Conservation (phyloP, 805 yeast genomes). For the Pichia exigua region DNA sequence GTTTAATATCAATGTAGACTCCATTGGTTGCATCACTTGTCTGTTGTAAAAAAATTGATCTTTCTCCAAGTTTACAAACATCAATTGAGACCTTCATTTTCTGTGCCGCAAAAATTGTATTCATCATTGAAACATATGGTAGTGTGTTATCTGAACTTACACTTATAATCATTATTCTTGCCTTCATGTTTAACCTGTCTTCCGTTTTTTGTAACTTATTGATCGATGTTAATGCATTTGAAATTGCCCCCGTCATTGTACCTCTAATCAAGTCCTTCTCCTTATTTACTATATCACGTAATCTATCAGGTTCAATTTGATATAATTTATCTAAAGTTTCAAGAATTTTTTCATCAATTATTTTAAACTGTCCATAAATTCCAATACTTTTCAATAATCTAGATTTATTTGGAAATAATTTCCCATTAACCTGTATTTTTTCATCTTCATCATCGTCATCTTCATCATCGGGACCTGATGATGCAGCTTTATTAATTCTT, state of each 20-base stretch:
- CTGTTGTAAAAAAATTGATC: slow-evolving; percentile 84
- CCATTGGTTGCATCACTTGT: slow-evolving; percentile 95
- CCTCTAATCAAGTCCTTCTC: slow-evolving; percentile 34
- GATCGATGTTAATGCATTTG: slow-evolving; percentile 73
- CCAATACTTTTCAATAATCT: slow-evolving; percentile 38
- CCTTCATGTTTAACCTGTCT: slow-evolving; percentile 40
- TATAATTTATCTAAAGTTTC: slow-evolving; percentile 46
- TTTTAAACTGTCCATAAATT: slow-evolving; percentile 80
- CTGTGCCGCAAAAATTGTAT: slow-evolving; percentile 91
- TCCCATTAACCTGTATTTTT: slow-evolving; percentile 6
- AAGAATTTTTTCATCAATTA: slow-evolving; percentile 68
- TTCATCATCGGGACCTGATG: neutral
- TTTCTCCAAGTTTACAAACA: slow-evolving; percentile 69
- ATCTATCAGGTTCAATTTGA: slow-evolving; percentile 22
- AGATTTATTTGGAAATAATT: slow-evolving; percentile 1
- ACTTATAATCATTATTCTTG: slow-evolving; percentile 57
- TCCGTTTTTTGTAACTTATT: slow-evolving; percentile 54
- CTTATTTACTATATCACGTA: slow-evolving; percentile 16
- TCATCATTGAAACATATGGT: slow-evolving; percentile 90
- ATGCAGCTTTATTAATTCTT: neutral
- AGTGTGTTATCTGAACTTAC: slow-evolving; percentile 68
- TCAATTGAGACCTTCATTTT: slow-evolving; percentile 86
- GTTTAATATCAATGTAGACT: slow-evolving; percentile 60
- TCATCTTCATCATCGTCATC: slow-evolving; percentile 1
- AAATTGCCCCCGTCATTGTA: slow-evolving; percentile 68